Base-by-base conservation (phyloP, 1,284 basidiomycete genomes). In the Rhodotorula sp. region DNA sequence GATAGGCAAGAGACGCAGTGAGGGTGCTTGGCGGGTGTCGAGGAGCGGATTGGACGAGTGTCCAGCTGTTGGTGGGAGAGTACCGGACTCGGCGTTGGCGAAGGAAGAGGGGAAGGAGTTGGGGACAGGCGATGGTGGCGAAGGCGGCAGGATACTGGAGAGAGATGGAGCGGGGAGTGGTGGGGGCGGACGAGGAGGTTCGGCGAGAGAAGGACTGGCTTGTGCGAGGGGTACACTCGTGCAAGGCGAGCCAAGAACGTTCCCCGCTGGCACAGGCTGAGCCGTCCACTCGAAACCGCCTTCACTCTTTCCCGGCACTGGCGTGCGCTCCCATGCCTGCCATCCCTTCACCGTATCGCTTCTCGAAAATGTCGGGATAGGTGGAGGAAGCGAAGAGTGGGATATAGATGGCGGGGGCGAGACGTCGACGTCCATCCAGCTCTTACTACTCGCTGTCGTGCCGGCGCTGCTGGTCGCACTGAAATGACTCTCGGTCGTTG, bases 1-100 rank as follows among this genome's bases (percentile, higher is more conserved):
- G 4, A 75, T 73, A 7, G 79, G 77, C 20, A 71, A 58, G 6
- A 83, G 67, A 7, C 81, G 78, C 10, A 78, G 55, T 0, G 57
- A n/a, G 16, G 71, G 68, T 2, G 70, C 62, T 16, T 59, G 59
- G 1, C 68, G 60, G 13, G 71, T 65, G 57, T 74, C 72, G 40
- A 74, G 70, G 22, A 73, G 55, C 0, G 69, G 72, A 24, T 71
- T 71, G 34, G 57, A 30, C 0, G 67, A 68, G 18, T 62, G 59
- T 1, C 69, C 67, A 0, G 69, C 70, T 0, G 59, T 63, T n/a
- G 68, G 58, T 2, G 65, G 64, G 2, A 64, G 58, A 2, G 53
- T 13, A 0, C 30, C 28, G 0, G 47, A 53, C 15, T 44, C 40
- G 11, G 8, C 16, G 9, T 24, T 20, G 30, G n/a, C 44, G 13